A percentile compares a stretch with the other conserved stretches of the same genome.
Conservation (phyloP, 164 flowering plant species). For the Aristolochia fimbriata region DNA sequence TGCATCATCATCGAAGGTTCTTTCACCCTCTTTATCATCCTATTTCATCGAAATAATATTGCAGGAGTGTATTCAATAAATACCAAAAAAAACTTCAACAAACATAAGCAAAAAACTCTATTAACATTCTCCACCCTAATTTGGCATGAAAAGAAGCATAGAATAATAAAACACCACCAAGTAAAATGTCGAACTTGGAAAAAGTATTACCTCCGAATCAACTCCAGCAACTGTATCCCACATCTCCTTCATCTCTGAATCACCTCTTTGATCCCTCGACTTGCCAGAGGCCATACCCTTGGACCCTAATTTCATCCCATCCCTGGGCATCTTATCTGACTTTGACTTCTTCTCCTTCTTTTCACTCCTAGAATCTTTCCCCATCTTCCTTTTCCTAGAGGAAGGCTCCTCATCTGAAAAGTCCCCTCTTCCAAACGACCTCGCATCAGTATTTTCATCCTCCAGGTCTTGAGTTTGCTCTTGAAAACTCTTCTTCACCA, state of each 20-base stretch:
- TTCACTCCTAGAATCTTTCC: slow-evolving; percentile 21
- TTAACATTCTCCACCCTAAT: neutral
- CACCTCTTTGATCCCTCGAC: slow-evolving; percentile 33
- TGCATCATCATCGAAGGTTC: slow-evolving; percentile 80
- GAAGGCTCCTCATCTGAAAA: slow-evolving; percentile 9
- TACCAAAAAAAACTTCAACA: neutral
- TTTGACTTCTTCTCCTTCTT: slow-evolving; percentile 35
- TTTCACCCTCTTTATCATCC: slow-evolving; percentile 81
- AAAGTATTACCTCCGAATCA: slow-evolving; percentile 60
- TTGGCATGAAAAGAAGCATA: neutral
- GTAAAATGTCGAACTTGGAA: no score
- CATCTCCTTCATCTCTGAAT: slow-evolving; percentile 75
- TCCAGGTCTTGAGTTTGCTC: slow-evolving; percentile 18
- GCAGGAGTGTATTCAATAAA: neutral
- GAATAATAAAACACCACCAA: neutral
- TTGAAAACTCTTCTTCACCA: slow-evolving; percentile 47
- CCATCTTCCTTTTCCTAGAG: slow-evolving; percentile 29
- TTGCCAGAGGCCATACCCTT: slow-evolving; percentile 18
- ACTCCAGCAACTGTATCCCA: slow-evolving; percentile 87
- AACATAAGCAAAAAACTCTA: no score
- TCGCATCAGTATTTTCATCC: slow-evolving; percentile 18
- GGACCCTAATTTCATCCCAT: slow-evolving; percentile 10
- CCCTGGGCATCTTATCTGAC: slow-evolving; percentile 22
- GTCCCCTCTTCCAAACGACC: slow-evolving; percentile 17
- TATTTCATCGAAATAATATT: slow-evolving; percentile 12